Percentiles rank a stretch among this genome's conserved stretches.
These are phyloP conservation scores for Ceriops decandra DNA, from an alignment of 345 rosid species.

Conservation along the genomic window DNA sequence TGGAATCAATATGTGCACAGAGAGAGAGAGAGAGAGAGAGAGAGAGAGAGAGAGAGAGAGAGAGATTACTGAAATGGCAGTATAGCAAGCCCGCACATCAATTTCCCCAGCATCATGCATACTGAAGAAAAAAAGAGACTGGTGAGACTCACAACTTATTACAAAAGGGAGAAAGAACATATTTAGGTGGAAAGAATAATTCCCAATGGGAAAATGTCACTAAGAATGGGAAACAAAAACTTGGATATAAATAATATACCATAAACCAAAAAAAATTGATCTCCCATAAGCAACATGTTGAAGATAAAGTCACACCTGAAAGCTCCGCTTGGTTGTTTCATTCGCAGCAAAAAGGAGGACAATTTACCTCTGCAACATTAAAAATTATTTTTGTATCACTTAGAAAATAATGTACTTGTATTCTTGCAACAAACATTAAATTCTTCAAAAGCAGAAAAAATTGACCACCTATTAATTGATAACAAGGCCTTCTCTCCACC, in stretches of 20 bases:
- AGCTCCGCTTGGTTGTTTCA: conserved; percentile 79
- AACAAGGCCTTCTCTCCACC: conserved; percentile 67
- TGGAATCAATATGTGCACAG: too few species aligned
- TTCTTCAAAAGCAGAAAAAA: conserved; percentile 16
- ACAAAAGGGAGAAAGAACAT: background rate
- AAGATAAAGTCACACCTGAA: conserved; percentile 45
- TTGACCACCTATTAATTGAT: conserved; percentile 74
- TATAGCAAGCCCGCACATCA: conserved; percentile 93
- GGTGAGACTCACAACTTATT: conserved; percentile 5
- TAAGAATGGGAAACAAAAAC: too few species aligned
- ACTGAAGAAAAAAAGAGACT: conserved; percentile 31
- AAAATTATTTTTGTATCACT: conserved; percentile 20
- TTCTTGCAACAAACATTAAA: background rate
- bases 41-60: background rate
- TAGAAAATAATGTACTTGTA: conserved; percentile 1
- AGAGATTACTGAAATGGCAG: conserved; percentile 78
- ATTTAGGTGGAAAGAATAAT: background rate
- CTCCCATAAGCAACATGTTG: background rate
- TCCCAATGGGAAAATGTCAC: too few species aligned
- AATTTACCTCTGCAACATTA: conserved; percentile 52
- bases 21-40: background rate
- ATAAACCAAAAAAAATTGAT: background rate
- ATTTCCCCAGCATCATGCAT: conserved; percentile 98
- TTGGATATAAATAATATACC: background rate
- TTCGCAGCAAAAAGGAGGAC: conserved; percentile 51